Percentiles rank a stretch among this genome's conserved stretches.
Evolutionary conservation across 78 protist genomes (phyloP).

Genomic region (Ministeria vibrans): DNA sequence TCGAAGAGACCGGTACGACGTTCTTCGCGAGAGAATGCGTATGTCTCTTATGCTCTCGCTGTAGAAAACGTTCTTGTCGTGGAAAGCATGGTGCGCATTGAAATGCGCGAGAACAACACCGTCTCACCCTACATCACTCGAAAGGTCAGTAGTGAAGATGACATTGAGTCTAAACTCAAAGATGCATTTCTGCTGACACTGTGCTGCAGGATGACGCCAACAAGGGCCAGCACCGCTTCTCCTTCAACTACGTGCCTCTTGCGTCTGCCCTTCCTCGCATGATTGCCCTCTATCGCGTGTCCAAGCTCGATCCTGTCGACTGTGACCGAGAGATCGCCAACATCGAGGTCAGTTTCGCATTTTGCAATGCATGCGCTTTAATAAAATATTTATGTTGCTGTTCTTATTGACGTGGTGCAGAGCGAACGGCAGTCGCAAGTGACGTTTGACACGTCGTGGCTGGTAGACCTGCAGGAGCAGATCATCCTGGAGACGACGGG

Average conservation of each 20-base stretch:
- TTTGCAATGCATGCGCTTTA: too few relatives aligned
- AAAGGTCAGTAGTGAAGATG: not conserved
- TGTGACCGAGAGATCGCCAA: not conserved
- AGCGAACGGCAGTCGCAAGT: constrained; percentile 35
- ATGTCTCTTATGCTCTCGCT: too few relatives aligned
- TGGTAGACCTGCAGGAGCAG: constrained; percentile 40
- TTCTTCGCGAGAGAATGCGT: too few relatives aligned
- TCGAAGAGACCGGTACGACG: not conserved
- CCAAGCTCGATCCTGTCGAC: constrained; percentile 4
- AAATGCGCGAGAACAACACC: constrained; percentile 8
- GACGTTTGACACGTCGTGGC: constrained; percentile 24
- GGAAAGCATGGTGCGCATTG: not conserved
- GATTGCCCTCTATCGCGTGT: constrained; percentile 20
- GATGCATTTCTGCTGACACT: too few relatives aligned
- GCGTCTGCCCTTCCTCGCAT: constrained; percentile 20
- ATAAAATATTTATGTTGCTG: too few relatives aligned
- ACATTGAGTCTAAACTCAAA: not conserved
- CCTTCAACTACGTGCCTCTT: constrained; percentile 45
- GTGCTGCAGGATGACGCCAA: not conserved
- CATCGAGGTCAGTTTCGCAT: too few relatives aligned
- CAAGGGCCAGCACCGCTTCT: constrained; percentile 15
- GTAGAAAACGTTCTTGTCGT: too few relatives aligned
- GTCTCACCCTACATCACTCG: not conserved
- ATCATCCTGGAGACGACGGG: constrained; percentile 31
- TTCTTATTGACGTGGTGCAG: not conserved